Percentiles rank a stretch among this genome's conserved stretches.
Evolutionary conservation across 1,284 basidiomycete genomes (phyloP).

Genomic region (Austropuccinia psidii): DNA sequence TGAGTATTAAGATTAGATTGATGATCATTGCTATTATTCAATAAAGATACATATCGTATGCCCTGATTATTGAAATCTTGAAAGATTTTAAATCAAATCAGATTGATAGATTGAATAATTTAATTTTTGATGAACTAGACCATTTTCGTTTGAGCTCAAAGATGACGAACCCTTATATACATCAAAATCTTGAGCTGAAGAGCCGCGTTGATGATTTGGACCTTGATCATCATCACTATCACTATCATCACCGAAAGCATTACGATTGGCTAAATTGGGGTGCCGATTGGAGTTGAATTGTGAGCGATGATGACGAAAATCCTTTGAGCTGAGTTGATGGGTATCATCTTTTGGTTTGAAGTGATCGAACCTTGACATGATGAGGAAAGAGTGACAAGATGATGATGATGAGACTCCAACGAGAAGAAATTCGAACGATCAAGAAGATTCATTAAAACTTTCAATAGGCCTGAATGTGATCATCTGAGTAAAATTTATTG

Average conservation of each 20-base stretch:
- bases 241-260: slow-evolving; percentile 15
- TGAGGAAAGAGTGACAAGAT: too few relatives aligned
- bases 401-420: too few relatives aligned
- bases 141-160: too few relatives aligned
- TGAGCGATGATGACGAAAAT: not conserved
- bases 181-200: slow-evolving; percentile 3
- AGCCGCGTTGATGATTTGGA: not conserved
- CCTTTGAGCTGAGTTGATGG: not conserved
- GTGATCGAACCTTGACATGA: too few relatives aligned
- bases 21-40: not conserved
- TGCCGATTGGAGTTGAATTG: not conserved
- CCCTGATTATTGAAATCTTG: slow-evolving; percentile 31
- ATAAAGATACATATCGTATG: slow-evolving; percentile 1
- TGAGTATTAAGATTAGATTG: not conserved
- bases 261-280: not conserved
- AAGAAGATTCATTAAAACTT: too few relatives aligned
- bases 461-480: too few relatives aligned
- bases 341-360: too few relatives aligned
- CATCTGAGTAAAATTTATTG: too few relatives aligned
- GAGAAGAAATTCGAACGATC: too few relatives aligned
- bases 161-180: slow-evolving; percentile 21
- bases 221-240: slow-evolving; percentile 7
- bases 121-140: not conserved
- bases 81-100: not conserved
- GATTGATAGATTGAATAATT: not conserved